phyloP scores from a whole-genome alignment of 768 basidiomycete species.

The Zangia roseola region DNA sequence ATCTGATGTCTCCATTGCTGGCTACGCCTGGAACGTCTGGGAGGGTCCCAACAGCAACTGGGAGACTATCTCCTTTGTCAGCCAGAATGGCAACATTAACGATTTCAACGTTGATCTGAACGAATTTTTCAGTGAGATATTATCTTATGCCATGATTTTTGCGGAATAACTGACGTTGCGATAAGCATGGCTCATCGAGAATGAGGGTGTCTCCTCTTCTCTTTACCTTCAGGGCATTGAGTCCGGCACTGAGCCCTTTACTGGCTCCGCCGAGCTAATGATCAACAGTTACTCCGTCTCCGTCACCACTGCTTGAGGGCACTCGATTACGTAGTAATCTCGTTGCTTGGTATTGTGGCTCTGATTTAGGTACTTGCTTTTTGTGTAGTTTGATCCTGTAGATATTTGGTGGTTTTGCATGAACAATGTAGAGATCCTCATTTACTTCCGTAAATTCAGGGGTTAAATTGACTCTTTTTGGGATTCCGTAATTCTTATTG shows the following conservation, averaged over 20 bases:
- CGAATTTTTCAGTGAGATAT: slow-evolving; percentile 49
- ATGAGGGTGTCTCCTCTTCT: slow-evolving; percentile 46
- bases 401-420: neutral
- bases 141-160: neutral
- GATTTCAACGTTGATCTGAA: slow-evolving; percentile 53
- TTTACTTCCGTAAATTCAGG: slow-evolving; percentile 9
- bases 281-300: slow-evolving; percentile 42
- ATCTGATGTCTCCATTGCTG: slow-evolving; percentile 42
- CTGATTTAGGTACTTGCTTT: neutral
- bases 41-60: slow-evolving; percentile 52
- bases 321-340: neutral
- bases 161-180: neutral
- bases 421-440: too few species aligned
- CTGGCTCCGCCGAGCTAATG: slow-evolving; percentile 46
- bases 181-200: slow-evolving; percentile 44
- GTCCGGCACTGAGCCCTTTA: slow-evolving; percentile 55
- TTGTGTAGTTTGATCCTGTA: neutral
- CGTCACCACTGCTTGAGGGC: slow-evolving; percentile 19
- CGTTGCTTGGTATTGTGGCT: neutral
- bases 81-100: slow-evolving; percentile 44
- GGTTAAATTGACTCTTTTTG: slow-evolving; percentile 8
- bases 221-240: slow-evolving; percentile 56
- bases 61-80: slow-evolving; percentile 58
- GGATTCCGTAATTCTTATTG: slow-evolving; percentile 21
- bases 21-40: slow-evolving; percentile 58